Evolutionary conservation across 306 rosid genomes (phyloP), one percentile per base, ranked within the genome.

Genomic region (Prunus armeniaca): DNA sequence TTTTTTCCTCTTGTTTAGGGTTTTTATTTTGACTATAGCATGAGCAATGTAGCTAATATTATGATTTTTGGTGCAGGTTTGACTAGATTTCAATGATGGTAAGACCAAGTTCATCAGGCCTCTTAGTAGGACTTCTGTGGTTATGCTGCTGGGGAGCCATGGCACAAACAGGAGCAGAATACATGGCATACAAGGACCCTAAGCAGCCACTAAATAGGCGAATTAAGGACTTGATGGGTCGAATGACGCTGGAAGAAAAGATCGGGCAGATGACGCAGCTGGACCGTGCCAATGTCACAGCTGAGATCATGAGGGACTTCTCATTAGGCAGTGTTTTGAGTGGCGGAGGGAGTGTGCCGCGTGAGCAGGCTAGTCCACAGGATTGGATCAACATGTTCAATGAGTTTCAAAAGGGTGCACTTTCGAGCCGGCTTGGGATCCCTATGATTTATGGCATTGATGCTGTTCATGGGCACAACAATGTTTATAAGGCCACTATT

Each of bases 401-500:
- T 60, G 71, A 54, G 41, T 65, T 76, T 5, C 84, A 81, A 45
- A 70, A 47, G 18, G 80, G 77, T 45, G 65, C 84, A 0, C 69
- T 81, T n/a, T 65, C 72, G 0, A 76, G 69, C 41, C 69, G 78
- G 11, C 84, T 81, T 22, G 84, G 70, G 3, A 76, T 81, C 51
- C 81, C 84, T 18, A 81, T 76, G 69, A 70, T 71, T 22, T 81
- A 81, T 64, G 84, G 81, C 13, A 64, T 81, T 45, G 84, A 81
- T 76, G 84, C 77, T 6, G 74, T 81, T 61, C 84, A 81, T 46
- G 84, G 84, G 32, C 81, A 81, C 56, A 76, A 81, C 61, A 76
- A 64, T 55, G 84, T 76, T 12, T 81, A 81, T 32, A 54, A 69
- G 66, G 80, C 80, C 41, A 76, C 84, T 12, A 63, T 76, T 28